A percentile compares a stretch with the other conserved stretches of the same genome.
Evolutionary conservation across 2,329 filamentous ascomycete genomes (phyloP).

Genomic region (Ceratocystis alfenasii): DNA sequence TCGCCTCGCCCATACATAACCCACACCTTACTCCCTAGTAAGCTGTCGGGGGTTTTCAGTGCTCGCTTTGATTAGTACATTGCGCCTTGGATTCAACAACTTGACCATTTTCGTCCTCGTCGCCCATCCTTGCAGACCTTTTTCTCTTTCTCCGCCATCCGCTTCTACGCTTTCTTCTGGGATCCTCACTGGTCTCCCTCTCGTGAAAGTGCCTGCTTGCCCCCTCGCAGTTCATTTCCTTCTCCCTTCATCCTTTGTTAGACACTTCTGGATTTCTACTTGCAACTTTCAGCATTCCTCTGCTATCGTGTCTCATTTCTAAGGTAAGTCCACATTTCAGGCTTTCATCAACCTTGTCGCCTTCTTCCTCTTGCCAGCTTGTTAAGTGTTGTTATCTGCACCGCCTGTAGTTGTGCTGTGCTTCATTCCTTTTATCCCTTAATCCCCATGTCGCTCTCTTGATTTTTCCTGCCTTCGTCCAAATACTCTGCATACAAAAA

Average conservation of each 20-base stretch:
- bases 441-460: not conserved
- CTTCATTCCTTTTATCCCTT: constrained; percentile 2
- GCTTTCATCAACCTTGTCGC: not conserved
- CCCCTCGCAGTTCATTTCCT: not conserved
- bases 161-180: not conserved
- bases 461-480: not conserved
- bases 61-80: not conserved
- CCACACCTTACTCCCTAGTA: not conserved
- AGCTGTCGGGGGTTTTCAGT: not conserved
- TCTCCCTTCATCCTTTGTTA: not conserved
- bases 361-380: not conserved
- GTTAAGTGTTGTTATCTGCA: constrained; percentile 4
- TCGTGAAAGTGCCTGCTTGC: not conserved
- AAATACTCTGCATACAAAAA: not conserved
- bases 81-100: not conserved
- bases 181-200: not conserved
- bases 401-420: not conserved
- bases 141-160: not conserved
- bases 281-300: not conserved
- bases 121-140: constrained; percentile 1
- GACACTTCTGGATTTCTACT: not conserved
- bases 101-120: not conserved
- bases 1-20: not conserved
- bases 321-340: not conserved
- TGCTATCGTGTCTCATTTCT: not conserved